Evolutionary conservation across 2,329 filamentous ascomycete species (phyloP).

Genomic region (Fusarium napiforme): DNA sequence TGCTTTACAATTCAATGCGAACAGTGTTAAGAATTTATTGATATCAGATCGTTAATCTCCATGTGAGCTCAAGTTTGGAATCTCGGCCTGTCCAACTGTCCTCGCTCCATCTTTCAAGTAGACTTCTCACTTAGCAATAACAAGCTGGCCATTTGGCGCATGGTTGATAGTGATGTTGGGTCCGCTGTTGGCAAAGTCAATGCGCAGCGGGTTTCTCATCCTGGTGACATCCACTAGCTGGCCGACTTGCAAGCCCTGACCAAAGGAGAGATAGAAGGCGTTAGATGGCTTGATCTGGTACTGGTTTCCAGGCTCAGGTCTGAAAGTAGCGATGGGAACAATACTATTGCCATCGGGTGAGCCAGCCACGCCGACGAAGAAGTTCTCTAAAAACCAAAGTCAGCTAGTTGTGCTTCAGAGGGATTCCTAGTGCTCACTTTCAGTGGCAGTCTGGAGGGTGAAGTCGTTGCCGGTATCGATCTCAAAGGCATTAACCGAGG

Average conservation of each 20-base stretch:
- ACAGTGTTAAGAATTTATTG: background rate
- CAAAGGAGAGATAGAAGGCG: background rate
- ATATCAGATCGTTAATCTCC: background rate
- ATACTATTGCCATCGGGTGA: background rate
- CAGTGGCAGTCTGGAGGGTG: background rate
- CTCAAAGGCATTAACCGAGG: background rate
- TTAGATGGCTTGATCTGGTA: background rate
- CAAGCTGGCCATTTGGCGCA: rapidly evolving
- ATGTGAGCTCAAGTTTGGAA: background rate
- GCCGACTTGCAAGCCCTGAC: background rate
- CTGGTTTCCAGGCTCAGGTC: background rate
- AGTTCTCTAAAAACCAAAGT: background rate
- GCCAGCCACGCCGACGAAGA: background rate
- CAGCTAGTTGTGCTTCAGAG: background rate
- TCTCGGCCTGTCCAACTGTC: rapidly evolving
- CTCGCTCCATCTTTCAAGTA: background rate
- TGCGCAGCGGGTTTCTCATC: background rate
- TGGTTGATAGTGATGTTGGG: background rate
- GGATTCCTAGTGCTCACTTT: background rate
- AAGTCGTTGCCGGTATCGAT: background rate
- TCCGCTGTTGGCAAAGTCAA: background rate
- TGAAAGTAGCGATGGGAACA: background rate
- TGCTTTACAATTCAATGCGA: too few relatives aligned
- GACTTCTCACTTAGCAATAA: rapidly evolving
- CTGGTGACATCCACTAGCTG: background rate